phyloP scores from a whole-genome alignment of 768 basidiomycete genomes.

The Termitomyces titanicus region DNA sequence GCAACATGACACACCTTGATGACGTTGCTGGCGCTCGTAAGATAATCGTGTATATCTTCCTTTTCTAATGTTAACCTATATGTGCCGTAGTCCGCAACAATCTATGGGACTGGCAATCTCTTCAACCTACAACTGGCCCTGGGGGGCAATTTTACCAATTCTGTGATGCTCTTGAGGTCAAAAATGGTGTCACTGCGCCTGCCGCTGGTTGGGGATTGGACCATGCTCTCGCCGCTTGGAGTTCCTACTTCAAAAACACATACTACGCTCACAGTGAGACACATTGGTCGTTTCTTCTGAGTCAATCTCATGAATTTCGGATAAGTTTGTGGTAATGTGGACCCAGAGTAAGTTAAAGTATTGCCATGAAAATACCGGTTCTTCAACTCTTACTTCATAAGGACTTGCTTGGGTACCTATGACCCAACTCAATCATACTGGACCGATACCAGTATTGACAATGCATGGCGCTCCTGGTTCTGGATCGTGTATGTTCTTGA shows the following conservation, averaged over 20 bases:
- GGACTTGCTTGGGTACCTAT: conserved; percentile 41
- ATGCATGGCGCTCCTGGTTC: conserved; percentile 58
- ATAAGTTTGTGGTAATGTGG: conserved; percentile 48
- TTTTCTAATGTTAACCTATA: neutral
- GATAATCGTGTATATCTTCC: conserved; percentile 9
- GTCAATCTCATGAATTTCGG: neutral
- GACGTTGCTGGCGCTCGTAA: conserved; percentile 61
- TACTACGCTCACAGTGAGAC: conserved; percentile 46
- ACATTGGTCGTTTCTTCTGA: neutral
- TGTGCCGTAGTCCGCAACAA: conserved; percentile 50
- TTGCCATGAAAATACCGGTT: neutral
- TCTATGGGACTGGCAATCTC: conserved; percentile 65
- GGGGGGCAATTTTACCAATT: conserved; percentile 50
- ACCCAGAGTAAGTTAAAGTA: conserved; percentile 42
- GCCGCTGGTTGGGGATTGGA: conserved; percentile 58
- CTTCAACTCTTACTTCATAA: conserved; percentile 11
- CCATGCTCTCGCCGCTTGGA: conserved; percentile 60
- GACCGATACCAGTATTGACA: conserved; percentile 54
- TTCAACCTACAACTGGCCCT: conserved; percentile 50
- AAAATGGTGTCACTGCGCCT: conserved; percentile 47
- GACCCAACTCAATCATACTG: conserved; percentile 38
- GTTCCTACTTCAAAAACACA: conserved; percentile 47
- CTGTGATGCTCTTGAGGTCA: conserved; percentile 67
- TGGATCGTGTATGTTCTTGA: conserved; percentile 59
- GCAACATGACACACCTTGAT: conserved; percentile 53